These are phyloP conservation scores for Nothophytophthora sp. DNA, from an alignment of 352 stramenopile species.

Conservation along the genomic window DNA sequence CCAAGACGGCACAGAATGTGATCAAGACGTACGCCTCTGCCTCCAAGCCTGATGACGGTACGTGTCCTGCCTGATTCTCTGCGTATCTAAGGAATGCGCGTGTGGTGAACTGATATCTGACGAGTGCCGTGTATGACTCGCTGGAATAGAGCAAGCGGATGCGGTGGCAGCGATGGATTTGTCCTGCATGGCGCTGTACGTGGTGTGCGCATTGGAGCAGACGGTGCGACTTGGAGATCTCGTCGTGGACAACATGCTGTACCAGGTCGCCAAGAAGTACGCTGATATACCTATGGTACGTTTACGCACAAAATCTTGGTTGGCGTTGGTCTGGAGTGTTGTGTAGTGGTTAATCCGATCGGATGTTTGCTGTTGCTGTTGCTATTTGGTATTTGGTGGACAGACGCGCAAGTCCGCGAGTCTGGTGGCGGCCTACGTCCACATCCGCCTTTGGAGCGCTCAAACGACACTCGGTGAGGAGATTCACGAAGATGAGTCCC, in stretches of 20 bases:
- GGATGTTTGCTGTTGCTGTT: neutral
- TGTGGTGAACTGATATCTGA: no score
- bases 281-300: constrained; percentile 48
- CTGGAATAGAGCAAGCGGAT: constrained; percentile 29
- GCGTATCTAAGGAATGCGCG: no score
- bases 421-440: constrained; percentile 46
- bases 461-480: constrained; percentile 28
- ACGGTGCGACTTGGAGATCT: constrained; percentile 55
- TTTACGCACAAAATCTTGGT: neutral
- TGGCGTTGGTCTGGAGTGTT: neutral
- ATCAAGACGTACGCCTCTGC: constrained; percentile 64
- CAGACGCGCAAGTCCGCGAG: constrained; percentile 27
- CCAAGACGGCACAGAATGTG: constrained; percentile 62
- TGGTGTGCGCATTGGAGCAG: constrained; percentile 46
- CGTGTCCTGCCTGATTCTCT: no score
- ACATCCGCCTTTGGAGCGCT: constrained; percentile 53
- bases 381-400: constrained; percentile 4
- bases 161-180: constrained; percentile 48
- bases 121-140: no score
- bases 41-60: no score
- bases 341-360: no score
- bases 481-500: constrained; percentile 1
- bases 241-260: constrained; percentile 78
- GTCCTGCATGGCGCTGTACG: constrained; percentile 50
- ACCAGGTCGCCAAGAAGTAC: constrained; percentile 80